A percentile compares a stretch with the other conserved stretches of the same genome.
Evolutionary conservation across 2,329 filamentous ascomycete genomes (phyloP).

Genomic region (Penicillium freii): DNA sequence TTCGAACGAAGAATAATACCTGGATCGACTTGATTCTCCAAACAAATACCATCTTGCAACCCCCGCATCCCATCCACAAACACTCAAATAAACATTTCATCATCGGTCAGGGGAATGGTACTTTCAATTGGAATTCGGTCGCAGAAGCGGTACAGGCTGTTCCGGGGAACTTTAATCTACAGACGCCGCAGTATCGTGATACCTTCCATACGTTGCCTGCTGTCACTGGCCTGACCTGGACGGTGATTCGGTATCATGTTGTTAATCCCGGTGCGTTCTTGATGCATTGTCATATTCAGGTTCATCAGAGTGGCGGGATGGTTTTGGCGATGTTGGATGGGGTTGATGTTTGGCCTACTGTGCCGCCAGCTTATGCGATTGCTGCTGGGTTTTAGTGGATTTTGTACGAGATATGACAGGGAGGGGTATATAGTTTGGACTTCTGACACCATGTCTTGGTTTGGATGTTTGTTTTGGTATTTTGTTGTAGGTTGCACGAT

Average conservation of each 20-base stretch:
- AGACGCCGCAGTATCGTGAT: constrained; percentile 56
- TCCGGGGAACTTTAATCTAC: constrained; percentile 57
- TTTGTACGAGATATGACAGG: neutral
- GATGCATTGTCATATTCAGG: constrained; percentile 54
- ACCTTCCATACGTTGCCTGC: constrained; percentile 43
- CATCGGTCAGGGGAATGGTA: constrained; percentile 53
- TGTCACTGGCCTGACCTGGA: constrained; percentile 37
- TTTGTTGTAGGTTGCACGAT: neutral
- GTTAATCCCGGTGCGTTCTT: constrained; percentile 51
- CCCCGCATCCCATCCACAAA: constrained; percentile 63
- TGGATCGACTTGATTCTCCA: constrained; percentile 59
- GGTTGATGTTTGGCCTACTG: constrained; percentile 44
- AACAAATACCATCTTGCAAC: constrained; percentile 46
- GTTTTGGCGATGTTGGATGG: constrained; percentile 51
- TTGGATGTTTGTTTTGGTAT: neutral
- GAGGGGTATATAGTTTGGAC: neutral
- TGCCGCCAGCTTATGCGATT: constrained; percentile 17
- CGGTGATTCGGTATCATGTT: constrained; percentile 49
- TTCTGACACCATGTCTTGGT: neutral
- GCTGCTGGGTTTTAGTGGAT: constrained; percentile 15
- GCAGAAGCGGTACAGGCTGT: constrained; percentile 52
- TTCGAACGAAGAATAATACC: constrained; percentile 48
- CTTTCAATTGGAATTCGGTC: constrained; percentile 54
- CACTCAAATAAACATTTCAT: constrained; percentile 62
- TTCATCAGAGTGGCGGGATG: constrained; percentile 53